phyloP scores from a whole-genome alignment of 495 filamentous ascomycete genomes.

The Penicillium pulvis region DNA sequence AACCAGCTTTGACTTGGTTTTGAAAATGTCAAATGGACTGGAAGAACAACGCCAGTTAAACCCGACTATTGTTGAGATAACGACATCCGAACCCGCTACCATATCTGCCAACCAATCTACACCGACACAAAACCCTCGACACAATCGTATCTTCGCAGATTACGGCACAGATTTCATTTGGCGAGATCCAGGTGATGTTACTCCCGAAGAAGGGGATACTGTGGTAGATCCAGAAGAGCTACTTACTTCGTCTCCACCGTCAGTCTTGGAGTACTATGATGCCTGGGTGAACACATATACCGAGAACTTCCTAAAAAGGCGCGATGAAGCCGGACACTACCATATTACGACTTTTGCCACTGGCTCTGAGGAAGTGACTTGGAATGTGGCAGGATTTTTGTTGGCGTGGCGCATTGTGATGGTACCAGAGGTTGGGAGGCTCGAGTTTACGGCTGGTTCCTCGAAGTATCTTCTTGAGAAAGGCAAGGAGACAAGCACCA shows the following conservation, averaged over 20 bases:
- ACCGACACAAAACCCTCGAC: conserved; percentile 4
- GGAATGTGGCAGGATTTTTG: conserved; percentile 15
- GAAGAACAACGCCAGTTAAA: conserved; percentile 2
- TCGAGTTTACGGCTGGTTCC: conserved; percentile 13
- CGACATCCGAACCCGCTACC: neutral
- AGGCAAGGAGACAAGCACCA: conserved; percentile 16
- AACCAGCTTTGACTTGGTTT: conserved; percentile 23
- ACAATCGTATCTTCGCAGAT: conserved; percentile 27
- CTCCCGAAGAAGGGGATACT: neutral
- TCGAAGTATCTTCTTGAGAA: conserved; percentile 18
- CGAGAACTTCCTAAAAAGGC: too few relatives aligned
- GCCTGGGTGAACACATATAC: neutral
- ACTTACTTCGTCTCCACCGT: too few relatives aligned
- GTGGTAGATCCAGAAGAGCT: too few relatives aligned
- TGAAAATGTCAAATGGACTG: conserved; percentile 12
- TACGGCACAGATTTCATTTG: conserved; percentile 11
- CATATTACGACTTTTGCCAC: too few relatives aligned
- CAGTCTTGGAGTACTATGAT: too few relatives aligned
- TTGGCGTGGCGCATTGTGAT: conserved; percentile 29
- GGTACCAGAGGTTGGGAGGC: conserved; percentile 18
- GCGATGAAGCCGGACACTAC: neutral
- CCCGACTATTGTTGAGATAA: neutral
- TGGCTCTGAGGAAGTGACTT: neutral
- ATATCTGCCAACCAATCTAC: neutral
- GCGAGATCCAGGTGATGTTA: too few relatives aligned